Evolutionary conservation across 2,329 filamentous ascomycete species (phyloP).

Genomic region (Colletotrichum higginsianum): DNA sequence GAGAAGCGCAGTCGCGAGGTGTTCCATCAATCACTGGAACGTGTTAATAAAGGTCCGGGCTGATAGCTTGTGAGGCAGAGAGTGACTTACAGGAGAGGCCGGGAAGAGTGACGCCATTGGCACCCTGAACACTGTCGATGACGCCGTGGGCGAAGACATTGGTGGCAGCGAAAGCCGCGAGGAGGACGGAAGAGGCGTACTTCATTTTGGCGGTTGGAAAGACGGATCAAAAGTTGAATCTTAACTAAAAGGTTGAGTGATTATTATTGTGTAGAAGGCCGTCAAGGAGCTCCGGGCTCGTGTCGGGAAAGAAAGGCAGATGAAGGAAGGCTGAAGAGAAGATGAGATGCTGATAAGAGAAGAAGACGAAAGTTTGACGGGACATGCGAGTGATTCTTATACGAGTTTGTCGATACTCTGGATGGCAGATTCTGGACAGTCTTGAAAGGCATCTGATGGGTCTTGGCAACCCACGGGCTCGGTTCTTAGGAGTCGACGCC

Average conservation of each 20-base stretch:
- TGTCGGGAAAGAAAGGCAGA: conserved; percentile 39
- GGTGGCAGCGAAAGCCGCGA: conserved; percentile 55
- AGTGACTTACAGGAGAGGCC: conserved; percentile 57
- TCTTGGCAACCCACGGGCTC: conserved; percentile 36
- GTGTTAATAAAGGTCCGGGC: conserved; percentile 1
- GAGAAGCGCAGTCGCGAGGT: conserved; percentile 75
- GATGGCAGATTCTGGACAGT: conserved; percentile 36
- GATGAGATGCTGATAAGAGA: conserved; percentile 38
- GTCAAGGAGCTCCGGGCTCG: conserved; percentile 41
- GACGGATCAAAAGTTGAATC: conserved; percentile 28
- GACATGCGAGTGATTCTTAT: conserved; percentile 38
- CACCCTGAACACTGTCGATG: conserved; percentile 68
- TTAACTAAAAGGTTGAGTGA: conserved; percentile 7
- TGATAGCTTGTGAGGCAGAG: neutral
- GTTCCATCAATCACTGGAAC: conserved; percentile 73
- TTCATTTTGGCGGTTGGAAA: conserved; percentile 40
- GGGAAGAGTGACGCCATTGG: conserved; percentile 74
- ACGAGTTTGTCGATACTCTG: conserved; percentile 36
- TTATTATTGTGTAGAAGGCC: conserved; percentile 23
- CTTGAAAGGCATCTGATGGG: conserved; percentile 36
- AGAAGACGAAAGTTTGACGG: conserved; percentile 9
- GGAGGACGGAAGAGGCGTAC: conserved; percentile 53
- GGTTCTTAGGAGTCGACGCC: conserved; percentile 1
- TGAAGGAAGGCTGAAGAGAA: conserved; percentile 35
- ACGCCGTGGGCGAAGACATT: conserved; percentile 71